These are phyloP conservation scores for Pseudozyma thailandica DNA, from an alignment of 1,284 basidiomycete species.

Conservation along the genomic window DNA sequence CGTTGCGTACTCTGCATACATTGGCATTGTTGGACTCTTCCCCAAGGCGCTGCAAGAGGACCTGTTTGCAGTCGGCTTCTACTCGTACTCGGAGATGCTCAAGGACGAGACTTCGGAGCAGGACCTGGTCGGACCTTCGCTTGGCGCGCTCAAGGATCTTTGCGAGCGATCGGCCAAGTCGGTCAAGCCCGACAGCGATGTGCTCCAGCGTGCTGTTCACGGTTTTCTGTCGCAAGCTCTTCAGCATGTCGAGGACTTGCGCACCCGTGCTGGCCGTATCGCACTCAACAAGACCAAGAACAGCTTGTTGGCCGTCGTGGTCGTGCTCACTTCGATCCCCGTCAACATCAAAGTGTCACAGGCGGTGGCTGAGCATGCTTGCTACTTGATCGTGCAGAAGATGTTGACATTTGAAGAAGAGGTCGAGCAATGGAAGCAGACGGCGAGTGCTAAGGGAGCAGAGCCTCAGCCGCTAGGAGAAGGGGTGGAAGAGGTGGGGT, in stretches of 20 bases:
- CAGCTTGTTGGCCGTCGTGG: conserved; percentile 85
- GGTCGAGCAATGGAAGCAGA: conserved; percentile 36
- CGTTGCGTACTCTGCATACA: conserved; percentile 77
- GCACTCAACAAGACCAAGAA: conserved; percentile 87
- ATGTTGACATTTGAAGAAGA: conserved; percentile 75
- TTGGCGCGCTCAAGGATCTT: conserved; percentile 58
- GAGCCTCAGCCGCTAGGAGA: conserved; percentile 48
- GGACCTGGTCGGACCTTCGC: conserved; percentile 51
- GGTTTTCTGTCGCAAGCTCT: conserved; percentile 86
- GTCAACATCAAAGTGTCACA: conserved; percentile 77
- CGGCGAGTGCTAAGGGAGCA: conserved; percentile 58
- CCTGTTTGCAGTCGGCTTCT: conserved; percentile 80
- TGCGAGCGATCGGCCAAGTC: conserved; percentile 59
- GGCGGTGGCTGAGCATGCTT: conserved; percentile 83
- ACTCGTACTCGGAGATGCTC: conserved; percentile 78
- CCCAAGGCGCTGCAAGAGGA: conserved; percentile 76
- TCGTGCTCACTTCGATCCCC: conserved; percentile 85
- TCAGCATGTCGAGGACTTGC: conserved; percentile 88
- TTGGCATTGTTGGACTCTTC: conserved; percentile 75
- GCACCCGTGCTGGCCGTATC: conserved; percentile 74
- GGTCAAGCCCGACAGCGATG: conserved; percentile 61
- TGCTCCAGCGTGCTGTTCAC: conserved; percentile 75
- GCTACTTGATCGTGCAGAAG: conserved; percentile 83
- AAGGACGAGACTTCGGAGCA: conserved; percentile 58
- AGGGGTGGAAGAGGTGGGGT: conserved; percentile 72